These are phyloP conservation scores for Wickerhamomyces sydowiorum DNA, from an alignment of 805 yeast species.

Conservation along the genomic window DNA sequence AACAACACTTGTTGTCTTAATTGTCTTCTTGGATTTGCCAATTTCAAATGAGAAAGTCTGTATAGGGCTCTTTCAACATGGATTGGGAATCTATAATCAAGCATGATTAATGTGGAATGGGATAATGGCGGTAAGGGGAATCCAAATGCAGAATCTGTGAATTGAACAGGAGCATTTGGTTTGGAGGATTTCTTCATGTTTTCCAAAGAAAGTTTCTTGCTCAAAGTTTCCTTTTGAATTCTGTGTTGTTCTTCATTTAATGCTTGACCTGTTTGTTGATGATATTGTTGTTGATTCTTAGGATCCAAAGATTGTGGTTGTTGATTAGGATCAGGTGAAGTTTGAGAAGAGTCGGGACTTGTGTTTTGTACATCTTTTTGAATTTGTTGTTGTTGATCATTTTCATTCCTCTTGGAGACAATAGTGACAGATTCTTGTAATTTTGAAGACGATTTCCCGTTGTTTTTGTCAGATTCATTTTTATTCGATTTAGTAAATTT, in stretches of 20 bases:
- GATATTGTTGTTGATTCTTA: slow-evolving; percentile 1
- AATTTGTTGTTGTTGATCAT: slow-evolving; percentile 4
- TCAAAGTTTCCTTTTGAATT: slow-evolving; percentile 14
- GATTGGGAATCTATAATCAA: slow-evolving; percentile 82
- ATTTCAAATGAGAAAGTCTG: slow-evolving; percentile 83
- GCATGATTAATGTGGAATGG: slow-evolving; percentile 69
- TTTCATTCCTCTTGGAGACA: slow-evolving; percentile 1
- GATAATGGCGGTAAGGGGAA: slow-evolving; percentile 82
- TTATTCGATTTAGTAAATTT: slow-evolving; percentile 6
- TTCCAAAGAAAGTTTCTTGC: slow-evolving; percentile 25
- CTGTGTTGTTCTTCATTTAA: slow-evolving; percentile 14
- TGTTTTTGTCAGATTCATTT: slow-evolving; percentile 2
- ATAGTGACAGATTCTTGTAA: slow-evolving; percentile 16
- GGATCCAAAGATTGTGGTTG: slow-evolving; percentile 3
- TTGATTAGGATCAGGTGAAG: background rate
- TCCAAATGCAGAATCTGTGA: slow-evolving; percentile 80
- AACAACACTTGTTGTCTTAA: slow-evolving; percentile 86
- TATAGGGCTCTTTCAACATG: slow-evolving; percentile 96
- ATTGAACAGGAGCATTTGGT: slow-evolving; percentile 52
- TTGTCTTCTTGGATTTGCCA: slow-evolving; percentile 91
- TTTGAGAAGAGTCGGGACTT: background rate
- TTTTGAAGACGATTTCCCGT: slow-evolving; percentile 1
- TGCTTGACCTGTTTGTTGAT: slow-evolving; percentile 3
- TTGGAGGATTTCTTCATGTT: slow-evolving; percentile 30
- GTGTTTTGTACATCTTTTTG: background rate